These are phyloP conservation scores for Ophidiomyces ophidiicola DNA, from an alignment of 2,329 filamentous ascomycete genomes.

Conservation along the genomic window DNA sequence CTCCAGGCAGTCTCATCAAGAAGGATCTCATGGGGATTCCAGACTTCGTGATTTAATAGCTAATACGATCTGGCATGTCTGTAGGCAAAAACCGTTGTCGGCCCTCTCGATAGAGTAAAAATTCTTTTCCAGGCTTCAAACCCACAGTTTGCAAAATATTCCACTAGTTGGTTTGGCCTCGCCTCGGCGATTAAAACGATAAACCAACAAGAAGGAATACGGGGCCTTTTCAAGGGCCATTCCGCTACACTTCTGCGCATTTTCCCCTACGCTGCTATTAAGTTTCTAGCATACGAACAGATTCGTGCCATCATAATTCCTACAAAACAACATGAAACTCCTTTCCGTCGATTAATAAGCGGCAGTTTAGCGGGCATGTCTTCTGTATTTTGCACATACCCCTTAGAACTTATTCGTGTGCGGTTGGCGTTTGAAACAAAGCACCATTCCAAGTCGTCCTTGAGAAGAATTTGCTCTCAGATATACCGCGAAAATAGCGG, in stretches of 20 bases:
- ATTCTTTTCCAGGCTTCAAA: conserved; percentile 96
- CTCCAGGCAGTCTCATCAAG: neutral
- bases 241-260: conserved; percentile 88
- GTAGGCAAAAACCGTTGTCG: conserved; percentile 89
- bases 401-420: conserved; percentile 82
- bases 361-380: conserved; percentile 55
- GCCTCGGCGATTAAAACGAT: conserved; percentile 75
- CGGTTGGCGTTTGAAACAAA: conserved; percentile 91
- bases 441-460: conserved; percentile 53
- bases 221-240: conserved; percentile 82
- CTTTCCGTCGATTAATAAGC: conserved; percentile 49
- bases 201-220: conserved; percentile 57
- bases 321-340: conserved; percentile 61
- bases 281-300: conserved; percentile 96
- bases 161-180: conserved; percentile 76
- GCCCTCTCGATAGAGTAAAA: conserved; percentile 92
- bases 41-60: conserved; percentile 1
- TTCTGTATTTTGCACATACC: conserved; percentile 92
- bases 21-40: conserved; percentile 14
- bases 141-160: conserved; percentile 86
- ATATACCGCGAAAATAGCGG: conserved; percentile 68
- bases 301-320: conserved; percentile 70
- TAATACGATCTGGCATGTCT: conserved; percentile 11
- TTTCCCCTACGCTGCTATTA: conserved; percentile 95
- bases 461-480: conserved; percentile 64